Evolutionary conservation across 2,329 filamentous ascomycete genomes (phyloP).

Genomic region (Eutypella sp.): DNA sequence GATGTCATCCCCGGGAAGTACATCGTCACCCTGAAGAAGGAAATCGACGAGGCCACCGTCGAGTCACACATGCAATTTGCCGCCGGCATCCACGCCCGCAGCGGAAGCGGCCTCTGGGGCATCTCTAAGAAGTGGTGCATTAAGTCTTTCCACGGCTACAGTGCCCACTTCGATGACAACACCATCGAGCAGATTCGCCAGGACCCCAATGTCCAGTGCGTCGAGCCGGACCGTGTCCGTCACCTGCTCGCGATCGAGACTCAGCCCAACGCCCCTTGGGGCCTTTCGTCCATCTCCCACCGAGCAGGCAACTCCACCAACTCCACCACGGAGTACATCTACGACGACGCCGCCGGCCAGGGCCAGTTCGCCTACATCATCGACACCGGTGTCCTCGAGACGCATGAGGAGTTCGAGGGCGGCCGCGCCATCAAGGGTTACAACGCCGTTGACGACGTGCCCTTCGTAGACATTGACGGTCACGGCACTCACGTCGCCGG

Average conservation of each 20-base stretch:
- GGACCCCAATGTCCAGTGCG: constrained; percentile 14
- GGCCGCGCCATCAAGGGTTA: constrained; percentile 21
- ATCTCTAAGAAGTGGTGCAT: constrained; percentile 3
- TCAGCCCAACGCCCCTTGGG: constrained; percentile 23
- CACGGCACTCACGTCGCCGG: constrained; percentile 29
- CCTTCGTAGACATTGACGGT: constrained; percentile 16
- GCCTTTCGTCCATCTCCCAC: constrained; percentile 23
- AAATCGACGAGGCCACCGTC: not conserved
- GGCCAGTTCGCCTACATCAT: constrained; percentile 34
- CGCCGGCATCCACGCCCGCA: constrained; percentile 3
- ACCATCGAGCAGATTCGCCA: constrained; percentile 5
- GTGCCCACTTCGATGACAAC: constrained; percentile 3
- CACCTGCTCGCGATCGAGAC: constrained; percentile 8
- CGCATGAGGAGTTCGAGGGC: constrained; percentile 29
- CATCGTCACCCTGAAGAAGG: constrained; percentile 6
- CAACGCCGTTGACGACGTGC: constrained; percentile 16
- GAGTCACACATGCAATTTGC: constrained; percentile 2
- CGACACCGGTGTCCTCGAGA: constrained; percentile 35
- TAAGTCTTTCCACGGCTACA: constrained; percentile 3
- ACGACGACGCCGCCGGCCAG: constrained; percentile 17
- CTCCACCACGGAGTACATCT: constrained; percentile 16
- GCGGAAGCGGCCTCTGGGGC: constrained; percentile 1
- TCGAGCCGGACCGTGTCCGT: constrained; percentile 28
- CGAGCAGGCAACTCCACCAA: constrained; percentile 2
- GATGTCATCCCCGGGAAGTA: constrained; percentile 4